A percentile compares a stretch with the other conserved stretches of the same genome.
phyloP scores from a whole-genome alignment of 805 yeast species.

The Brettanomyces anomalus region DNA sequence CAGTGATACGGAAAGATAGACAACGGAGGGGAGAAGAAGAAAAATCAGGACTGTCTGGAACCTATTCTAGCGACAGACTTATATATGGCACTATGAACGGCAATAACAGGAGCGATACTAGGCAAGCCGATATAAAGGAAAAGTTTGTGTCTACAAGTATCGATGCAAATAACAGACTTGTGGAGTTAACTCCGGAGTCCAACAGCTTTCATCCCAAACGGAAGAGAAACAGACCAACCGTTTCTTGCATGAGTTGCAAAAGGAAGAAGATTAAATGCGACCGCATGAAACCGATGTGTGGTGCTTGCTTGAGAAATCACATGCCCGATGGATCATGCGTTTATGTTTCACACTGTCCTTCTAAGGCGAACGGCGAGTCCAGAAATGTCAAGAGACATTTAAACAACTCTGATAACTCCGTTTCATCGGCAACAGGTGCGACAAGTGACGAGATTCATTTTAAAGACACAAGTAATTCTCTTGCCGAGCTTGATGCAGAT shows the following conservation, averaged over 20 bases:
- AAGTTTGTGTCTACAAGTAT: slow-evolving; percentile 10
- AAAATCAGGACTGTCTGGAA: too few relatives aligned
- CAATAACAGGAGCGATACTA: too few relatives aligned
- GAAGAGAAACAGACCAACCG: slow-evolving; percentile 39
- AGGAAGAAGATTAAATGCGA: slow-evolving; percentile 40
- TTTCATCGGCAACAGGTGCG: background rate
- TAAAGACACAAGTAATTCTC: too few relatives aligned
- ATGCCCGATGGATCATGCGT: slow-evolving; percentile 16
- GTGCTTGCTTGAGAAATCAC: slow-evolving; percentile 20
- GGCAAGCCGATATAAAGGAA: too few relatives aligned
- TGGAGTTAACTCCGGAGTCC: slow-evolving; percentile 6
- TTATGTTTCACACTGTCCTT: slow-evolving; percentile 9
- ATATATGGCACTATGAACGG: too few relatives aligned
- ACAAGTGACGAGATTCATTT: background rate
- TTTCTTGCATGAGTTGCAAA: slow-evolving; percentile 33
- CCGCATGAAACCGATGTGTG: slow-evolving; percentile 26
- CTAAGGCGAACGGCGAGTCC: background rate
- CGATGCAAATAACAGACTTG: slow-evolving; percentile 11
- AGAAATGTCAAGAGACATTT: background rate
- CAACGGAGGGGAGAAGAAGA: too few relatives aligned
- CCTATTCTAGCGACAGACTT: too few relatives aligned
- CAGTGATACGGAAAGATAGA: too few relatives aligned
- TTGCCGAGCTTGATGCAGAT: too few relatives aligned
- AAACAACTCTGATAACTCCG: background rate
- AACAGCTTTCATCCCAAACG: slow-evolving; percentile 9